Conservation (phyloP, 1,284 basidiomycete species). For the Chalciporus sp. region DNA sequence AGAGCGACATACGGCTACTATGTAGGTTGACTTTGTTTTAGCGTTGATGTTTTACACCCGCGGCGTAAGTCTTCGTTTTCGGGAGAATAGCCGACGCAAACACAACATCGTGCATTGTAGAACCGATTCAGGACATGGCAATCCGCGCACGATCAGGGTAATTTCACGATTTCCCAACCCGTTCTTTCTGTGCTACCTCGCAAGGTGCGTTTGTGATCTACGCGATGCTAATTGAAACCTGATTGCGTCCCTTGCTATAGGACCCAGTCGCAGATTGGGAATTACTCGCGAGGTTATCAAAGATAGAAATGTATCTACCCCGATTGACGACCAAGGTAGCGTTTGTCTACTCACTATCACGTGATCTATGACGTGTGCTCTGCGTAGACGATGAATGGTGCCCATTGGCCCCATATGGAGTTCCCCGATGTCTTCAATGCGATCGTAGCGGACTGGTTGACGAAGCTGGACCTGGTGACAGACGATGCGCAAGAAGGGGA, state of each 20-base stretch:
- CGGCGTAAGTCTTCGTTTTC: constrained; percentile 36
- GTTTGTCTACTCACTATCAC: constrained; percentile 7
- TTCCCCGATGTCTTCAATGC: constrained; percentile 51
- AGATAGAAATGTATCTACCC: constrained; percentile 50
- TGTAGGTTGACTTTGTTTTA: constrained; percentile 21
- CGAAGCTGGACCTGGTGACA: not conserved
- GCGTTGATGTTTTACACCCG: constrained; percentile 60
- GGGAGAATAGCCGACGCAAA: not conserved
- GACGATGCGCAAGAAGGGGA: not conserved
- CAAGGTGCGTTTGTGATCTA: constrained; percentile 38
- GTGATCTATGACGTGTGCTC: not conserved
- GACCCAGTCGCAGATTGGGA: constrained; percentile 71
- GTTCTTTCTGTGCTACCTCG: constrained; percentile 58
- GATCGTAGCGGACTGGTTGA: constrained; percentile 45
- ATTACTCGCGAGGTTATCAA: constrained; percentile 41
- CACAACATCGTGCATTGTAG: constrained; percentile 31
- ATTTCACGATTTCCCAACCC: constrained; percentile 58
- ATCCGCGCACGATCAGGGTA: constrained; percentile 54
- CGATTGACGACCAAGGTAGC: constrained; percentile 52
- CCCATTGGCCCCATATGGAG: constrained; percentile 68
- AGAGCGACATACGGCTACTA: not conserved
- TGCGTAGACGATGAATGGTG: constrained; percentile 45
- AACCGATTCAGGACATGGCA: constrained; percentile 56
- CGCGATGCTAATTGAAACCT: not conserved
- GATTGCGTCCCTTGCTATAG: constrained; percentile 28